phyloP scores from a whole-genome alignment of 495 filamentous ascomycete genomes.

The Articulospora tetracladia region DNA sequence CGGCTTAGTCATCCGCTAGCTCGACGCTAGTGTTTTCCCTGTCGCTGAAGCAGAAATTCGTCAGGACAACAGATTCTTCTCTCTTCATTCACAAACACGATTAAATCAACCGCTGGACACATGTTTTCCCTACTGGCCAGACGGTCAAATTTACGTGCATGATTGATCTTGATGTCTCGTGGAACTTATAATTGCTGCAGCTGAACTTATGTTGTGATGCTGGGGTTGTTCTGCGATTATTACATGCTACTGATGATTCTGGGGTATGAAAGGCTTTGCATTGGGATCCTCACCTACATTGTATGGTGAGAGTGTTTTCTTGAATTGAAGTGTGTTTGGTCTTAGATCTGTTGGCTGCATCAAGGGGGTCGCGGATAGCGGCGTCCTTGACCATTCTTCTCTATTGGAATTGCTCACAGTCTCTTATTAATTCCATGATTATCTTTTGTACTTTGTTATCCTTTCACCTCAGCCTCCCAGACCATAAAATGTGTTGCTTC shows the following conservation, averaged over 20 bases:
- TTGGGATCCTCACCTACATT: background rate
- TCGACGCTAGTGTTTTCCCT: background rate
- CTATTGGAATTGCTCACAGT: background rate
- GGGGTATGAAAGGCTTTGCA: background rate
- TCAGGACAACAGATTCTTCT: conserved; percentile 20
- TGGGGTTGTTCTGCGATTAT: conserved; percentile 7
- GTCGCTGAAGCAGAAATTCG: background rate
- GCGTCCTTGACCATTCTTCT: background rate
- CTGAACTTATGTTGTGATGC: conserved; percentile 12
- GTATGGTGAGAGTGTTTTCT: no score
- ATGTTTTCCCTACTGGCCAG: conserved; percentile 35
- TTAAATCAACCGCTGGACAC: conserved; percentile 47
- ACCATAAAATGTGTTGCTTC: no score
- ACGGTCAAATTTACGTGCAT: conserved; percentile 48
- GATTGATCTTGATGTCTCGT: conserved; percentile 12
- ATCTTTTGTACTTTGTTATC: no score
- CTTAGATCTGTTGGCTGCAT: background rate
- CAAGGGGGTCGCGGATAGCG: background rate
- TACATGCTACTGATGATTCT: conserved; percentile 1
- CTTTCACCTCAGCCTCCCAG: no score
- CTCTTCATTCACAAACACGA: conserved; percentile 36
- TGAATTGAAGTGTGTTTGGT: no score
- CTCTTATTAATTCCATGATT: no score
- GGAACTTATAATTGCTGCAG: conserved; percentile 9
- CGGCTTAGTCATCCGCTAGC: conserved; percentile 1